phyloP scores from a whole-genome alignment of 352 stramenopile species.

The Pythium sukuiense region DNA sequence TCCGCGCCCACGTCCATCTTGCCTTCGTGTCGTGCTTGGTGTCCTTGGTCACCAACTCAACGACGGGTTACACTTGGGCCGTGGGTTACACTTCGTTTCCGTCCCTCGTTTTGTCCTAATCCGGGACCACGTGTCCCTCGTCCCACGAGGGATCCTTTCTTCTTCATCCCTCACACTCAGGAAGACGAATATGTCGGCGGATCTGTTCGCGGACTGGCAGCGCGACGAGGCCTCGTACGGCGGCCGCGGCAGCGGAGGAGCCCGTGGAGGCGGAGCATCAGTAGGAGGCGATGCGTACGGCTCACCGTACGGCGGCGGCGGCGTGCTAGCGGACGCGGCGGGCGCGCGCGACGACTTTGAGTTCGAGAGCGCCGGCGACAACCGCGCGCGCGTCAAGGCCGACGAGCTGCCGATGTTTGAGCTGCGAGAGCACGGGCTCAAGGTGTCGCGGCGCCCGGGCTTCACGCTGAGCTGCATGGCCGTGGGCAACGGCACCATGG shows the following conservation, averaged over 20 bases:
- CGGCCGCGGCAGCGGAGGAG: slow-evolving; percentile 15
- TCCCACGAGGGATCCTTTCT: slow-evolving; percentile 9
- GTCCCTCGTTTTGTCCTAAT: slow-evolving; percentile 17
- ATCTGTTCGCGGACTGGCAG: slow-evolving; percentile 89
- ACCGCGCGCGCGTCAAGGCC: slow-evolving; percentile 45
- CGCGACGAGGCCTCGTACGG: slow-evolving; percentile 66
- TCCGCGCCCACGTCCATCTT: slow-evolving; percentile 9
- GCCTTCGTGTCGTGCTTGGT: not conserved
- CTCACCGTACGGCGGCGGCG: slow-evolving; percentile 34
- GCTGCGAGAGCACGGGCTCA: slow-evolving; percentile 82
- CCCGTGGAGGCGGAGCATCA: slow-evolving; percentile 6
- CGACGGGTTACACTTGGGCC: not conserved
- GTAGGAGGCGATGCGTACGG: slow-evolving; percentile 35
- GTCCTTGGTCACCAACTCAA: not conserved
- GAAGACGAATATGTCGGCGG: slow-evolving; percentile 64
- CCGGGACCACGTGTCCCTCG: not conserved
- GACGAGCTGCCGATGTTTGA: slow-evolving; percentile 86
- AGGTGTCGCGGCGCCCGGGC: slow-evolving; percentile 80
- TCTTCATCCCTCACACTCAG: not conserved
- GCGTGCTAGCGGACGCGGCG: slow-evolving; percentile 23
- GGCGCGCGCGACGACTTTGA: slow-evolving; percentile 71
- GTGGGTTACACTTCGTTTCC: not conserved
- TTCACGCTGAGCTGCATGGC: slow-evolving; percentile 84
- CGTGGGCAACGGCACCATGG: slow-evolving; percentile 79
- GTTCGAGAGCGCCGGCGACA: slow-evolving; percentile 64